Evolutionary conservation across 768 basidiomycete species (phyloP), one percentile per base, ranked within the genome.

Genomic region (Lentinula detonsa): DNA sequence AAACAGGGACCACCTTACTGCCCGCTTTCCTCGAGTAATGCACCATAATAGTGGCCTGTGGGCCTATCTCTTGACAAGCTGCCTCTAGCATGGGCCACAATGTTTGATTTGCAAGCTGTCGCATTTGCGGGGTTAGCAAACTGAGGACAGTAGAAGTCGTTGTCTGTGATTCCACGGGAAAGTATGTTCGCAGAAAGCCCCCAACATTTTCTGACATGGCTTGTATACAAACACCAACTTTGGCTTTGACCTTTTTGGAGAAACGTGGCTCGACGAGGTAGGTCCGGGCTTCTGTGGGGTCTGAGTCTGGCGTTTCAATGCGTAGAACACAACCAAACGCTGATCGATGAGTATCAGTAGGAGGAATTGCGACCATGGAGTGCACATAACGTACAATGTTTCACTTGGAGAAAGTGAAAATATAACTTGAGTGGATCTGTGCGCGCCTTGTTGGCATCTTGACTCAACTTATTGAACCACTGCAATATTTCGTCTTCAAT

Each of bases 131-230:
- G 21, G 46, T 48, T 4, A 48, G 5, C 16, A 7, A 43, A 6
- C 21, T 48, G 9, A 18, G 6, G 7, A 21, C 21, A 10, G 7
- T 8, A 9, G 21, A n/a, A 4, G 21, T 6, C 11, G 18, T 48
- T 18, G 7, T 23, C 21, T 48, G 16, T 1, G 46, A 4, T 18
- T 48, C 46, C 3, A 39, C 13, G 7, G 46, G 46, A 8, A 23
- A 4, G 21, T 48, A 48, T 48, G 46, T 16, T 21, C 56, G 56
- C n/a, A 46, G 28, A n/a, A 57, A 46, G 21, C 28, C 45, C 15
- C 56, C 56, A 23, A 57, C 31, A 16, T 45, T 34, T 15, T 59
- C 58, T 40, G 58, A 49, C 58, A 59, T 59, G 4, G 58, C 58
- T 21, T 59, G 58, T 13, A 59, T 31, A 9, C 37, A 49, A 4